These are phyloP conservation scores for Talaromyces atroroseus DNA, from an alignment of 2,329 filamentous ascomycete species.

Conservation along the genomic window DNA sequence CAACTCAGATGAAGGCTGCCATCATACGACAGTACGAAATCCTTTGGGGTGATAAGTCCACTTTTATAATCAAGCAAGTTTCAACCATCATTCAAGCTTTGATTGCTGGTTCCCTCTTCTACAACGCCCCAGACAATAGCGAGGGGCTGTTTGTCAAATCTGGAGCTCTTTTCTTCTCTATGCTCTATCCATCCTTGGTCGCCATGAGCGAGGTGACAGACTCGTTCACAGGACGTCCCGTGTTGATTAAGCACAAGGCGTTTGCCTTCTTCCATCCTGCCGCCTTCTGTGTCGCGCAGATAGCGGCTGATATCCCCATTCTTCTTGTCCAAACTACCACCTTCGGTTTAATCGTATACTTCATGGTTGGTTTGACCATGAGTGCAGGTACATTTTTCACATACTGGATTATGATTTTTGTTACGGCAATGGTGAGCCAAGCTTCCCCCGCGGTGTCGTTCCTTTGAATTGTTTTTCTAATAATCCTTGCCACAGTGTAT, in stretches of 20 bases:
- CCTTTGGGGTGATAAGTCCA: conserved; percentile 59
- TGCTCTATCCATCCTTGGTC: conserved; percentile 58
- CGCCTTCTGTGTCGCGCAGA: conserved; percentile 40
- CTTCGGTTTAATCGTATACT: conserved; percentile 58
- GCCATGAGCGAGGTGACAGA: conserved; percentile 63
- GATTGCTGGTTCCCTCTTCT: conserved; percentile 63
- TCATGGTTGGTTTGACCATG: conserved; percentile 55
- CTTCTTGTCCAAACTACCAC: conserved; percentile 55
- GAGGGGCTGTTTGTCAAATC: conserved; percentile 59
- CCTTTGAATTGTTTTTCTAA: neutral
- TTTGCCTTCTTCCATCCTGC: conserved; percentile 55
- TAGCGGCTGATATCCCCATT: conserved; percentile 48
- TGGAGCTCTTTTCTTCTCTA: conserved; percentile 59
- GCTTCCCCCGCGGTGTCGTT: conserved; percentile 6
- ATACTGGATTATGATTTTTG: conserved; percentile 52
- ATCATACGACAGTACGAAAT: conserved; percentile 60
- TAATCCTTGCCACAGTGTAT: conserved; percentile 38
- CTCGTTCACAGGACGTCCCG: conserved; percentile 56
- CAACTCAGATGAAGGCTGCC: conserved; percentile 20
- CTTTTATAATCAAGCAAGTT: conserved; percentile 58
- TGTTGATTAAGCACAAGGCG: conserved; percentile 54
- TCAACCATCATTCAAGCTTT: conserved; percentile 56
- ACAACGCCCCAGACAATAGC: conserved; percentile 54
- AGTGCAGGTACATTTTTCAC: conserved; percentile 56
- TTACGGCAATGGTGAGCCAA: conserved; percentile 46